phyloP scores from a whole-genome alignment of 441 rosid genomes.

The Metrosideros polymorpha region DNA sequence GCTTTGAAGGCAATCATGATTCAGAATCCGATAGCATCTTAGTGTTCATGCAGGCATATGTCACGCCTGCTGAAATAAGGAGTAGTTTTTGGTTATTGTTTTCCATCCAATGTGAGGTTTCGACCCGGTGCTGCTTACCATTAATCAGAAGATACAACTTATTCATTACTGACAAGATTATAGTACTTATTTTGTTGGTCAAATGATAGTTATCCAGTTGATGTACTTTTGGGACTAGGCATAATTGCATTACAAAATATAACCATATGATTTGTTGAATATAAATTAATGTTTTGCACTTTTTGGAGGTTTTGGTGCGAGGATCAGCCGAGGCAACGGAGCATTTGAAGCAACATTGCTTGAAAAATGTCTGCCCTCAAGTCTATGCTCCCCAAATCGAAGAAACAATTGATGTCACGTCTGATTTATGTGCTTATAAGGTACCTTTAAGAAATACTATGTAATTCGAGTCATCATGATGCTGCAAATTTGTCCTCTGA shows the following conservation, averaged over 20 bases:
- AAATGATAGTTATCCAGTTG: neutral
- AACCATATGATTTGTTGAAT: neutral
- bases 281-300: neutral
- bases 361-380: slow-evolving; percentile 75
- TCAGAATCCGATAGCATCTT: neutral
- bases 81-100: neutral
- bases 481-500: slow-evolving; percentile 6
- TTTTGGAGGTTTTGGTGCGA: slow-evolving; percentile 80
- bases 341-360: slow-evolving; percentile 93
- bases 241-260: neutral
- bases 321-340: slow-evolving; percentile 97
- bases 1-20: neutral
- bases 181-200: neutral
- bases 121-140: neutral
- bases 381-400: slow-evolving; percentile 89
- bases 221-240: neutral
- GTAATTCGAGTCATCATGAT: neutral
- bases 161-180: neutral
- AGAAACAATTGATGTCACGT: slow-evolving; percentile 90
- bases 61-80: neutral
- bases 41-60: neutral
- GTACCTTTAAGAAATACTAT: slow-evolving; percentile 18
- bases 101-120: neutral
- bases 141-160: neutral
- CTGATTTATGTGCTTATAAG: slow-evolving; percentile 97